These are phyloP conservation scores for Neckera pumila DNA, from an alignment of 225 moss, liverwort and hornwort species.

Conservation along the genomic window DNA sequence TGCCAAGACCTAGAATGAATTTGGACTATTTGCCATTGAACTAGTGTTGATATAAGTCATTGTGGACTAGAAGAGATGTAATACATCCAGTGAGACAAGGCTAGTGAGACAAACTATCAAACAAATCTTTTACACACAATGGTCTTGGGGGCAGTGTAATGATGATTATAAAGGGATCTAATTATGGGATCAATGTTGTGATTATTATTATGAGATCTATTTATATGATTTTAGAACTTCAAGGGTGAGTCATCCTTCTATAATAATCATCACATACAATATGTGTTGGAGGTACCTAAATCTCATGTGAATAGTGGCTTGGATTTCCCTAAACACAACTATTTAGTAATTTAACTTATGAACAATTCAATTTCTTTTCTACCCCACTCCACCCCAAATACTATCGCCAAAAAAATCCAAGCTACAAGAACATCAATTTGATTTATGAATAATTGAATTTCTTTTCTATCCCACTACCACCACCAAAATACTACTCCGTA, in stretches of 20 bases:
- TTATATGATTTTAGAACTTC: accelerated
- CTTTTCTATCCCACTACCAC: neutral
- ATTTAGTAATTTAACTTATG: neutral
- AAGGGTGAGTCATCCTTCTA: neutral
- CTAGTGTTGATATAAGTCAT: too few species aligned
- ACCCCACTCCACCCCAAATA: neutral
- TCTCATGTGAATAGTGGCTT: neutral
- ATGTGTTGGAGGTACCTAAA: neutral
- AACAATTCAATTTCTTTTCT: neutral
- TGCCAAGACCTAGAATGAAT: neutral
- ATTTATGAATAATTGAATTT: neutral
- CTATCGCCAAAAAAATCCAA: too few species aligned
- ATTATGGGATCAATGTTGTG: too few species aligned
- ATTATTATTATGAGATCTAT: too few species aligned
- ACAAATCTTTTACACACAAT: neutral
- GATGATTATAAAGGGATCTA: neutral
- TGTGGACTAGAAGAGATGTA: neutral
- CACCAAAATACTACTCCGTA: too few species aligned
- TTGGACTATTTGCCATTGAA: neutral
- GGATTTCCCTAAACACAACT: neutral
- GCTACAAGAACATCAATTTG: too few species aligned
- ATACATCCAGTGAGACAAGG: neutral
- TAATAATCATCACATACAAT: too few species aligned
- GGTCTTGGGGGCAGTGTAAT: neutral
- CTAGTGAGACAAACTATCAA: neutral